Percentiles rank a stretch among this genome's conserved stretches.
phyloP scores from a whole-genome alignment of 1,139 yeast genomes.

The Magnusiomyces paraingens region DNA sequence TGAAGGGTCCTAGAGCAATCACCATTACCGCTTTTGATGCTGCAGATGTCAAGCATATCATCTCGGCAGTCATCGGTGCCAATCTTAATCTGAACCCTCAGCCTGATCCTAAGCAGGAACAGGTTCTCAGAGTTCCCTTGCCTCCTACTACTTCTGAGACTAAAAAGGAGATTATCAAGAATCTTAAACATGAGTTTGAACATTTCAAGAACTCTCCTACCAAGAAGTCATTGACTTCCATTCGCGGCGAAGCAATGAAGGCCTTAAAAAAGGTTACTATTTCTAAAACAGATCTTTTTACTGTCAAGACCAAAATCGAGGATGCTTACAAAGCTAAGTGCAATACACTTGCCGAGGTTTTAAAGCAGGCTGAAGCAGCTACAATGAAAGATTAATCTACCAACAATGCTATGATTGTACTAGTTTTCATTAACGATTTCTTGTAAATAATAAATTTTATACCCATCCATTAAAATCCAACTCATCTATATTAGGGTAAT shows the following conservation, averaged over 20 bases:
- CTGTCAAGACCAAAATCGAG: constrained; percentile 54
- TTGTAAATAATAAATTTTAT: too few relatives aligned
- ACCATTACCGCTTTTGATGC: constrained; percentile 83
- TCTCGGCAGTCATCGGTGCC: constrained; percentile 62
- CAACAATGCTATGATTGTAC: background rate
- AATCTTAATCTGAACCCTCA: constrained; percentile 75
- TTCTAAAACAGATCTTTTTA: constrained; percentile 38
- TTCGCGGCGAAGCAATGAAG: constrained; percentile 58
- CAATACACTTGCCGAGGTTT: constrained; percentile 50
- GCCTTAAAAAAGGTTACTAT: constrained; percentile 49
- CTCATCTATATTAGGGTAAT: too few relatives aligned
- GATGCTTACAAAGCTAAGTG: constrained; percentile 57
- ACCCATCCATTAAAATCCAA: too few relatives aligned
- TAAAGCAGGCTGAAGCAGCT: constrained; percentile 35
- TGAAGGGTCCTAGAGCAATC: constrained; percentile 61
- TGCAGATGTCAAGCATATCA: constrained; percentile 55
- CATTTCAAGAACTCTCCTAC: constrained; percentile 51
- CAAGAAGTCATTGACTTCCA: constrained; percentile 48
- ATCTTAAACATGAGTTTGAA: constrained; percentile 55
- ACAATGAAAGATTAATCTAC: constrained; percentile 9
- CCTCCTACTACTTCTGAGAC: constrained; percentile 72
- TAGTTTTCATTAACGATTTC: too few relatives aligned
- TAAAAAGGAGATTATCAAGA: constrained; percentile 51
- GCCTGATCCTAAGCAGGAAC: constrained; percentile 62
- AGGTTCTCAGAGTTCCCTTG: constrained; percentile 63